phyloP scores from a whole-genome alignment of 2,329 filamentous ascomycete genomes.

The Aspergillus sp. region DNA sequence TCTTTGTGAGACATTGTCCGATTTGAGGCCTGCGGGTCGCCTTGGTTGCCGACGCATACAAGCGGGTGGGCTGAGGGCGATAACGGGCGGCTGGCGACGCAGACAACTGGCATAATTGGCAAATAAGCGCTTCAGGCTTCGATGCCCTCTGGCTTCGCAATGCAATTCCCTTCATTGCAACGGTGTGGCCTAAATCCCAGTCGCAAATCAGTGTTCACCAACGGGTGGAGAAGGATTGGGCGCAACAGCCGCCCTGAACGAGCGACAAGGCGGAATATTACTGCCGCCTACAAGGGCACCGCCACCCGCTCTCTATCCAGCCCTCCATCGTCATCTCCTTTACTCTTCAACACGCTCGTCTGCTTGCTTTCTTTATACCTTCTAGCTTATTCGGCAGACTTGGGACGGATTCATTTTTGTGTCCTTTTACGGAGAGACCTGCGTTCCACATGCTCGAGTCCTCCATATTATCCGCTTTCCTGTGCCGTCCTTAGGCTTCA shows the following conservation, averaged over 20 bases:
- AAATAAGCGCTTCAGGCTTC: constrained; percentile 29
- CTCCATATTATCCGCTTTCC: constrained; percentile 8
- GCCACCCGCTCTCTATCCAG: constrained; percentile 18
- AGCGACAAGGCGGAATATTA: constrained; percentile 30
- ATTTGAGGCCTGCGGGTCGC: constrained; percentile 10
- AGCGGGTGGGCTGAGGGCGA: constrained; percentile 21
- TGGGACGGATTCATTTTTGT: no score
- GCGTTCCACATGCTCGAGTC: constrained; percentile 13
- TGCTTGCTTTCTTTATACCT: constrained; percentile 6
- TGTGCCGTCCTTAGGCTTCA: constrained; percentile 1
- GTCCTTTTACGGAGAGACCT: background rate
- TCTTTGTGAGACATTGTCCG: constrained; percentile 20
- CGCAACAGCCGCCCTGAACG: constrained; percentile 1
- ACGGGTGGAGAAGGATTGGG: constrained; percentile 12
- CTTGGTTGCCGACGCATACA: constrained; percentile 17
- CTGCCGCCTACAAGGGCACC: constrained; percentile 22
- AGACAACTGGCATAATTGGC: constrained; percentile 41
- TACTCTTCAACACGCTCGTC: constrained; percentile 4
- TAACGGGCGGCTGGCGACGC: constrained; percentile 21
- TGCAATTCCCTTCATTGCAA: constrained; percentile 37
- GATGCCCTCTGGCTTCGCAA: constrained; percentile 28
- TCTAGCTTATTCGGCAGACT: background rate
- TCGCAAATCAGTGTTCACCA: background rate
- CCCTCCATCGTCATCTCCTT: constrained; percentile 22
- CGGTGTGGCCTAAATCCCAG: constrained; percentile 2